Base-by-base conservation (phyloP, 768 basidiomycete species). In the Pulveroboletus sp. region DNA sequence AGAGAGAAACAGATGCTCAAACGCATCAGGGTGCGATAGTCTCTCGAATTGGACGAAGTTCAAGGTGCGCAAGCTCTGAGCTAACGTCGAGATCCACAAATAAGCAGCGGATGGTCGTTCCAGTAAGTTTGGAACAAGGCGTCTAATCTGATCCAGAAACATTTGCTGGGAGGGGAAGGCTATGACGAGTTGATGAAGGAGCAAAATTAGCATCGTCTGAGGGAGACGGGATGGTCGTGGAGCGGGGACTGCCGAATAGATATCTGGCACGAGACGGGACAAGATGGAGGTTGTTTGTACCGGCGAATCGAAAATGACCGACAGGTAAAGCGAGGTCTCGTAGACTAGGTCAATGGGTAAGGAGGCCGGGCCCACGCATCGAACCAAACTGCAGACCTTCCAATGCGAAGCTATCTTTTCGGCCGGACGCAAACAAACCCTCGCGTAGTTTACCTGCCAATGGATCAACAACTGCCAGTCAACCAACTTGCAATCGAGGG, bases 361-460 rank as follows among this genome's bases (percentile, higher is more conserved):
- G 39, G 40, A 25, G 40, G 34, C 23, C 8, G 23, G 13, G 16
- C 4, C 20, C n/a, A 29, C 6, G 43, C 4, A n/a, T 21, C 20
- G 23, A 35, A 23, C 10, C 10, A 24, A 44, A 16, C 19, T 25
- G 46, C 73, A 34, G 49, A 86, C 87, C 88, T 79, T 89, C 84
- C 12, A 83, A 45, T 2, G 84, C 76, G 58, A 90, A 88, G 3
- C 45, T 49, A 60, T 88, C 88, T 17, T 50, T 70, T 48, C 88
- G 75, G 24, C 69, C 69, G 2, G 83, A 79, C 1, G 87, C 79
- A 7, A 75, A 72, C 4, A 90, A 70, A 0, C 88, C 88, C 66
- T 90, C 88, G 42, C 88, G 75, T 7, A 90, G 70, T 62, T 90
- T 90, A 36, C 87, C 88, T 90, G 23, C 17, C 29, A 8, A 21